phyloP scores from a whole-genome alignment of 202 grass and related monocot species.

The Miscanthus sacchariflorus region DNA sequence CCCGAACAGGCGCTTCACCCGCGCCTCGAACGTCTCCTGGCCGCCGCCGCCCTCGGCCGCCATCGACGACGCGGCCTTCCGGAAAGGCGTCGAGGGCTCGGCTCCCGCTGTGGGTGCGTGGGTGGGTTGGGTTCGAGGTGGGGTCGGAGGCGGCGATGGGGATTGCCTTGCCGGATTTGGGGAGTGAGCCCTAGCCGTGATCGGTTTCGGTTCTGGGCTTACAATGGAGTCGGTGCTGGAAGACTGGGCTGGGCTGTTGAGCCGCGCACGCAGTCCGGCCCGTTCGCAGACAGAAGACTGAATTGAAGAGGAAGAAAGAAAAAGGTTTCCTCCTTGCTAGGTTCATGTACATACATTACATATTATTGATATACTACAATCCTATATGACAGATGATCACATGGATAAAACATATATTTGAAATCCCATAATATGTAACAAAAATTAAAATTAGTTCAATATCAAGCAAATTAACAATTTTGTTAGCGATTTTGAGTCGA shows the following conservation, averaged over 20 bases:
- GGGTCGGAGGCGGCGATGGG: neutral
- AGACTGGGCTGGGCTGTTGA: neutral
- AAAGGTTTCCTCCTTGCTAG: too few species aligned
- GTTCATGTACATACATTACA: too few species aligned
- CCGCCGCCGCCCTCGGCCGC: conserved; percentile 27
- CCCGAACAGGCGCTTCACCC: conserved; percentile 95
- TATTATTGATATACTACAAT: too few species aligned
- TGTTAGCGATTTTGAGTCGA: too few species aligned
- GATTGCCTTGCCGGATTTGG: neutral
- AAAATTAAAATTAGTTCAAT: too few species aligned
- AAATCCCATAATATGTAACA: too few species aligned
- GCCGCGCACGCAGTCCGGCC: neutral
- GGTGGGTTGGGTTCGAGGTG: neutral
- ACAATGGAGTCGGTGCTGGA: neutral
- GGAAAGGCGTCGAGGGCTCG: conserved; percentile 16
- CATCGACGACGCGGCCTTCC: conserved; percentile 20
- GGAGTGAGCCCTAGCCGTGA: neutral
- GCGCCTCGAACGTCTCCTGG: conserved; percentile 77
- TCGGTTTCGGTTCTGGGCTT: conserved; percentile 1
- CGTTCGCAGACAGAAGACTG: too few species aligned
- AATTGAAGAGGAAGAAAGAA: too few species aligned
- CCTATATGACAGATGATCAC: too few species aligned
- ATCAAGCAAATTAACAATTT: too few species aligned
- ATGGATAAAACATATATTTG: too few species aligned
- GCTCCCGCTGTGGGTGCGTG: neutral